Evolutionary conservation across 208 protist species (phyloP).

Genomic region (Leishmania amazonensis): DNA sequence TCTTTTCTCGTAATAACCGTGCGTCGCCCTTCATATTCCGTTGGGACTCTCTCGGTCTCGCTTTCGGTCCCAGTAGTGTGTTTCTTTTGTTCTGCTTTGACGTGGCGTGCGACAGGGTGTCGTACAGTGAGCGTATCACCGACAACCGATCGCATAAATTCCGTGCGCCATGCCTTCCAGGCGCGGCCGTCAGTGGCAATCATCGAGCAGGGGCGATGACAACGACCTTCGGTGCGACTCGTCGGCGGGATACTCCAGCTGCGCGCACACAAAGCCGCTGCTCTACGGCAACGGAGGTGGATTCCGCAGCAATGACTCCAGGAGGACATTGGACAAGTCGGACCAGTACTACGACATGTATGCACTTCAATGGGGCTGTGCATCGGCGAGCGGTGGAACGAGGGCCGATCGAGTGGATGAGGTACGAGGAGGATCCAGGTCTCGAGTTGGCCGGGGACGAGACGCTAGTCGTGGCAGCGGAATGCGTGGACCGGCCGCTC

Average conservation of each 20-base stretch:
- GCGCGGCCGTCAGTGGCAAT: slow-evolving; percentile 5
- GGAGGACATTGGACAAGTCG: background rate
- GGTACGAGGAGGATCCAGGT: background rate
- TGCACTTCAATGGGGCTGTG: background rate
- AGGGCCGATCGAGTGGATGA: background rate
- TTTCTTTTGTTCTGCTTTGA: slow-evolving; percentile 9
- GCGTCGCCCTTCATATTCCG: slow-evolving; percentile 2
- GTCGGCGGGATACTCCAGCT: background rate
- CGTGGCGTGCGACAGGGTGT: background rate
- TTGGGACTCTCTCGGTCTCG: slow-evolving; percentile 8
- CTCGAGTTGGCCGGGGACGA: background rate
- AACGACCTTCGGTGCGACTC: background rate
- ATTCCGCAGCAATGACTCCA: background rate
- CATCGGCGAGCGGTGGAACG: background rate
- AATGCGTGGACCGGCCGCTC: background rate
- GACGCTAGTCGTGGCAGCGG: background rate
- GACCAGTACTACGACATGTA: background rate
- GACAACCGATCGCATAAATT: slow-evolving; percentile 25
- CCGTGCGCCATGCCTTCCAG: slow-evolving; percentile 23
- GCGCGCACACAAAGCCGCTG: background rate
- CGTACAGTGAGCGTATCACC: slow-evolving; percentile 3
- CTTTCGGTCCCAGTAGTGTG: slow-evolving; percentile 6
- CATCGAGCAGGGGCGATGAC: background rate
- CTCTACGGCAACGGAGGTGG: slow-evolving; percentile 10
- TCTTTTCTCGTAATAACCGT: slow-evolving; percentile 10